Evolutionary conservation across 257 asterid species (phyloP), one percentile per base, ranked within the genome.

Genomic region (Echites panduratus): DNA sequence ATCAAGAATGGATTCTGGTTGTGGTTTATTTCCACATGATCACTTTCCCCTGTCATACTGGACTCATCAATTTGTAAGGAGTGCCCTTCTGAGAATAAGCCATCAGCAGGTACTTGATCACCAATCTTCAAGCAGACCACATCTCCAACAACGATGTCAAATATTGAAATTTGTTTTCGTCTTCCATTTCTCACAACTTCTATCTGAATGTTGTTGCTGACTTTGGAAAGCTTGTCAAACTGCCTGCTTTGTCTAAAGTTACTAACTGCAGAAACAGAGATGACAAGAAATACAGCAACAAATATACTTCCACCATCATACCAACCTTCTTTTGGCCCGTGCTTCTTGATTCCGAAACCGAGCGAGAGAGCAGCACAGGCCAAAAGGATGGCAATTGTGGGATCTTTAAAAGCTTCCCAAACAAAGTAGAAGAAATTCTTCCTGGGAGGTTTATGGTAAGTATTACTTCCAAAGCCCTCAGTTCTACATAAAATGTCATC

Each of bases 51-150:
- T 14, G 86, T 79, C 84, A 79, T 84, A 61, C 82, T 84, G 7
- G 83, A 79, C 43, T 79, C 84, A 41, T 84, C 88, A n/a, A 82
- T 68, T 5, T 73, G 70, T 27, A 85, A 67, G 0, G 84, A 79
- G 26, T 84, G 79, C 32, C 89, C 87, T 6, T 83, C 80, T 47
- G 81, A 7, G 80, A 85, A 71, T 41, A 85, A 35, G 32, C 87
- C 87, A 47, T 85, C 89, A 7, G 86, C 89, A 0, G 89, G 87
- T 20, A 83, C 75, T 62, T 85, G 89, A 63, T 83, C 89, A 6
- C 89, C 89, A 49, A 80, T 84, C 73, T 81, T 83, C 73, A 85
- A 74, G 73, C 74, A 81, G 59, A 81, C 81, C 24, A 85, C 38
- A 44, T 85, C 89, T 70, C 89, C 89, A 17, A 83, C 89, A 1